These are phyloP conservation scores for Verticillium klebahnii DNA, from an alignment of 2,329 filamentous ascomycete species.

Conservation along the genomic window DNA sequence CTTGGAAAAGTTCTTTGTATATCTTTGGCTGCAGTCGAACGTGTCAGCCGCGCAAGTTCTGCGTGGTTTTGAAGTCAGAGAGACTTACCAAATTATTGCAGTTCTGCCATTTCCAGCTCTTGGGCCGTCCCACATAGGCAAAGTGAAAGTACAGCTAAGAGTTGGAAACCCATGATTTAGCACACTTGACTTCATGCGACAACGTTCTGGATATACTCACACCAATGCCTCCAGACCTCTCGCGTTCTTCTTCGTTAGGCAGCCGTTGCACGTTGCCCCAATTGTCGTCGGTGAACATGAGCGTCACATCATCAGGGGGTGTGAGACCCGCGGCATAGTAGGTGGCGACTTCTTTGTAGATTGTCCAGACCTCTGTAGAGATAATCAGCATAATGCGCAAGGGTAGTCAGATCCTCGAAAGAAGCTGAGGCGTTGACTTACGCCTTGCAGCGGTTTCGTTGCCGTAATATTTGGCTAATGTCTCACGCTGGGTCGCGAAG, in stretches of 20 bases:
- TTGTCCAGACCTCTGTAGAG: constrained; percentile 57
- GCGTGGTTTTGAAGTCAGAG: constrained; percentile 20
- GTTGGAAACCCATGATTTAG: not conserved
- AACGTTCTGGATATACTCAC: constrained; percentile 20
- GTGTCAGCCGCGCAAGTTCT: not conserved
- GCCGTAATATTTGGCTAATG: constrained; percentile 51
- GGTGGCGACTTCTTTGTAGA: constrained; percentile 58
- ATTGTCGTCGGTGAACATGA: constrained; percentile 59
- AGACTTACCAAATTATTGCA: constrained; percentile 46
- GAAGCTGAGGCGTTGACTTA: constrained; percentile 52
- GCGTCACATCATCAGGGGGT: constrained; percentile 51
- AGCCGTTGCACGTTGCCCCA: constrained; percentile 53
- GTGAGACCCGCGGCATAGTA: constrained; percentile 54
- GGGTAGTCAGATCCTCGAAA: constrained; percentile 35
- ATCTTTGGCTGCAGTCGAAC: constrained; percentile 14
- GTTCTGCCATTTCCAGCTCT: constrained; percentile 43
- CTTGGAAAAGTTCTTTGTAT: constrained; percentile 41
- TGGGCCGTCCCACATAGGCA: constrained; percentile 29
- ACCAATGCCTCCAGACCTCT: constrained; percentile 52
- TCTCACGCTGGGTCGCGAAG: constrained; percentile 54
- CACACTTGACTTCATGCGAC: too few species aligned
- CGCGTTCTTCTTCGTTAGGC: constrained; percentile 46
- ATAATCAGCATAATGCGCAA: constrained; percentile 42
- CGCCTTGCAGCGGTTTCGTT: constrained; percentile 50
- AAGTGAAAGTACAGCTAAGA: constrained; percentile 43